Evolutionary conservation across 148 eudicot genomes (phyloP), one percentile per base, ranked within the genome.

Genomic region (Rhododendron mucronatum): DNA sequence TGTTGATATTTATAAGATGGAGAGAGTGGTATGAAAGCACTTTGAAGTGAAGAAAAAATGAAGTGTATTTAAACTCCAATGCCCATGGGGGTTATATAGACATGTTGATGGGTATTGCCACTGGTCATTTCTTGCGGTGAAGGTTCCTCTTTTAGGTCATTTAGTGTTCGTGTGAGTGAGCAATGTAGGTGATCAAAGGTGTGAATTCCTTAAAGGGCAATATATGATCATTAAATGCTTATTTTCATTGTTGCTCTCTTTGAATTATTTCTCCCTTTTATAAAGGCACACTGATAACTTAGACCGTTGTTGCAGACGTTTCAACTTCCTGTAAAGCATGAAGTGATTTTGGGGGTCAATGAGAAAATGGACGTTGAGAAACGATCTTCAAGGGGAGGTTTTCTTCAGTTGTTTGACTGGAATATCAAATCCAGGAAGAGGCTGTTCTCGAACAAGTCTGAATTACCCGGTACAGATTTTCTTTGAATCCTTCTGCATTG

Each of bases 341-440:
- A 80, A 44, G 47, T 75, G 82, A 39, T 39, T 57, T 75, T 73
- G 45, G 78, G 63, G 73, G 71, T 78, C 85, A 76, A 86, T 85
- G 90, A 85, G 86, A 86, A 86, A 91, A 96, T 96, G 99, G 97
- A 93, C 82, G 88, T 92, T 63, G 98, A 94, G 88, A 92, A 91
- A 82, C 91, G 90, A 89, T 89, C 88, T 63, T 92, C 92, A 2
- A 96, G 92, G 88, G 99, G 98, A 41, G 92, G 97, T 30, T 93
- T 97, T 83, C 92, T 94, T 82, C 92, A 95, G 91, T 88, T 97
- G 94, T 97, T 97, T 85, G 99, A 95, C 88, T 97, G 98, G 98
- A 93, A 94, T 91, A 92, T 88, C 59, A 97, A 97, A 91, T 94
- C 98, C 39, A 90, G 93, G 87, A 97, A 94, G 86, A 97, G 93